Base-by-base conservation (phyloP, 2,329 filamentous ascomycete genomes). In the Nemania sp. region DNA sequence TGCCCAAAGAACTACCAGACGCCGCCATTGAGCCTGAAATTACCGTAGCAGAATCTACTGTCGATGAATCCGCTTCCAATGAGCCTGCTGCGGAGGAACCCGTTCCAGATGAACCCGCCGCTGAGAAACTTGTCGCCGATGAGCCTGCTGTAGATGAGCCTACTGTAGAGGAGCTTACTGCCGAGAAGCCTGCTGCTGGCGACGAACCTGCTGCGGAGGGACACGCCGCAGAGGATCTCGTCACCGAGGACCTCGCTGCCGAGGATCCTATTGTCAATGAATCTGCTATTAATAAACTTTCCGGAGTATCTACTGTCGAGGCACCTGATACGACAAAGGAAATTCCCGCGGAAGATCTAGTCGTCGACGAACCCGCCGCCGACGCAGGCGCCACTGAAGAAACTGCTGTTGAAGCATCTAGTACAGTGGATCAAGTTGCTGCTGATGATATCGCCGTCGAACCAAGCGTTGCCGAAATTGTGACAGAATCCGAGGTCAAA, bases 351-450 rank as follows among this genome's bases (percentile, higher is more conserved):
- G 14, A n/a, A 9, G 44, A 47, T 9, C 30, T 22, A 5, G 30
- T 19, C n/a, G 30, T 26, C 9, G 48, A 46, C 31, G 46, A 37
- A 31, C 34, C 49, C 11, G 28, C 43, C 15, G n/a, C 33, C n/a
- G n/a, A n/a, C n/a, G n/a, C n/a, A n/a, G n/a, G n/a, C n/a, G n/a
- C n/a, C n/a, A n/a, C n/a, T n/a, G n/a, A n/a, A n/a, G n/a, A n/a
- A n/a, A n/a, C n/a, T n/a, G n/a, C n/a, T n/a, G n/a, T n/a, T n/a
- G n/a, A n/a, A n/a, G n/a, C n/a, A n/a, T n/a, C n/a, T n/a, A n/a
- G n/a, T n/a, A n/a, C n/a, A n/a, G n/a, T n/a, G n/a, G n/a, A n/a
- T n/a, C n/a, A n/a, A n/a, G n/a, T n/a, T n/a, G n/a, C n/a, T n/a
- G n/a, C n/a, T n/a, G n/a, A n/a, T n/a, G n/a, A n/a, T n/a, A n/a